A percentile compares a stretch with the other conserved stretches of the same genome.
Evolutionary conservation across 2,329 filamentous ascomycete species (phyloP).

Genomic region (Stachybotrys chlorohalonatus): DNA sequence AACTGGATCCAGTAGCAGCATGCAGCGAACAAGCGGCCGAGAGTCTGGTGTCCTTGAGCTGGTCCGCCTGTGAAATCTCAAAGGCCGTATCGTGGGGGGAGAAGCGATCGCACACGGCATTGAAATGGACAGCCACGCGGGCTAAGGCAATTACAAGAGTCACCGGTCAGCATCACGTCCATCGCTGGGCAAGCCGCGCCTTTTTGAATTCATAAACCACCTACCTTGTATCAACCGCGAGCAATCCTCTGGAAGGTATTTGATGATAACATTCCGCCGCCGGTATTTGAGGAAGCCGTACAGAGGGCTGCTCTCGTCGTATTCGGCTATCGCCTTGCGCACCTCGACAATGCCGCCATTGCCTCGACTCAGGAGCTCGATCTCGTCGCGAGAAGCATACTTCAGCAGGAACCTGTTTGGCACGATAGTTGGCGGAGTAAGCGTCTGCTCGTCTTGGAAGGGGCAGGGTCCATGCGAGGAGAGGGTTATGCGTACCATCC

Average conservation of each 20-base stretch:
- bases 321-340: constrained; percentile 65
- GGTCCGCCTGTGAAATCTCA: constrained; percentile 62
- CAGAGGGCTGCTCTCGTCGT: constrained; percentile 77
- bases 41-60: constrained; percentile 79
- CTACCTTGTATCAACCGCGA: constrained; percentile 88
- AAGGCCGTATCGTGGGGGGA: constrained; percentile 81
- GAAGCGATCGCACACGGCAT: constrained; percentile 60
- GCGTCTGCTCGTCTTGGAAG: constrained; percentile 5
- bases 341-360: constrained; percentile 78
- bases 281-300: constrained; percentile 90
- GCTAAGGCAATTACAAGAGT: constrained; percentile 39
- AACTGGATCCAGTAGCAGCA: constrained; percentile 76
- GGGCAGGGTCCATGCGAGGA: neutral
- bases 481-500: constrained; percentile 65
- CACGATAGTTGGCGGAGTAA: constrained; percentile 7
- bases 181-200: neutral
- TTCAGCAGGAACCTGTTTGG: constrained; percentile 79
- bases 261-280: constrained; percentile 81
- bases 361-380: constrained; percentile 69
- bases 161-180: neutral
- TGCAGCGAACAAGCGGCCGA: constrained; percentile 85
- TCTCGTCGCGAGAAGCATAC: constrained; percentile 80
- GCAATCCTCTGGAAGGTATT: constrained; percentile 84
- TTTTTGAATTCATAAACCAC: constrained; percentile 14
- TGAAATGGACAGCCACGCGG: constrained; percentile 68